Percentiles rank a stretch among this genome's conserved stretches.
Conservation (phyloP, 163 green algal species). For the Trebouxiophyceae sp. region DNA sequence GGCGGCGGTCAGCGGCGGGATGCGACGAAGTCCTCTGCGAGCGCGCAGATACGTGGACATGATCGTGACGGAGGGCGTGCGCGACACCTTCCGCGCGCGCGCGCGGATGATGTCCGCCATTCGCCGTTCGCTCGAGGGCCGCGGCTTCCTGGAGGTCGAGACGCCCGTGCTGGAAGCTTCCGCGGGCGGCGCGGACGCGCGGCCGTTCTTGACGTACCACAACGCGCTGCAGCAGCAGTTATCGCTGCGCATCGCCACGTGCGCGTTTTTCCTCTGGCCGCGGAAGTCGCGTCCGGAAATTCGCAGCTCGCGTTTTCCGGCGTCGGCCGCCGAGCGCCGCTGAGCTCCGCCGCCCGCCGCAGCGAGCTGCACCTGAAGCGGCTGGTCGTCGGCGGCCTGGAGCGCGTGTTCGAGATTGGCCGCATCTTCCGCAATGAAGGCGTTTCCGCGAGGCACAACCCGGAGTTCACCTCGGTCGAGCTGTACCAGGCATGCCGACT, state of each 20-base stretch:
- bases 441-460: constrained; percentile 90
- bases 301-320: no score
- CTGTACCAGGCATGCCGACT: no score
- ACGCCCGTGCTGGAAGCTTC: constrained; percentile 86
- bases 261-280: not conserved
- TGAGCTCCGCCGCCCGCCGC: not conserved
- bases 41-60: constrained; percentile 86
- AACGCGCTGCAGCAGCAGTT: constrained; percentile 80
- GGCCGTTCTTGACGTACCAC: constrained; percentile 94
- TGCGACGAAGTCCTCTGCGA: not conserved
- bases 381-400: constrained; percentile 84
- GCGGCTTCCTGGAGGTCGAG: constrained; percentile 86
- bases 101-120: constrained; percentile 70
- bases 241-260: constrained; percentile 90
- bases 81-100: constrained; percentile 71
- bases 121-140: constrained; percentile 71
- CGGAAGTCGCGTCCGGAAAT: no score
- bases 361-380: constrained; percentile 94
- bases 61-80: constrained; percentile 72
- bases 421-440: constrained; percentile 95
- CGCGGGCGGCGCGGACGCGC: constrained; percentile 88
- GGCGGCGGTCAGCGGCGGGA: not conserved
- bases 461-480: constrained; percentile 97
- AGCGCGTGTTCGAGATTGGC: constrained; percentile 94
- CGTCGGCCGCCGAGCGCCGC: no score